Evolutionary conservation across 768 basidiomycete genomes (phyloP), one percentile per base, ranked within the genome.

Genomic region (Dentipellis sp.): DNA sequence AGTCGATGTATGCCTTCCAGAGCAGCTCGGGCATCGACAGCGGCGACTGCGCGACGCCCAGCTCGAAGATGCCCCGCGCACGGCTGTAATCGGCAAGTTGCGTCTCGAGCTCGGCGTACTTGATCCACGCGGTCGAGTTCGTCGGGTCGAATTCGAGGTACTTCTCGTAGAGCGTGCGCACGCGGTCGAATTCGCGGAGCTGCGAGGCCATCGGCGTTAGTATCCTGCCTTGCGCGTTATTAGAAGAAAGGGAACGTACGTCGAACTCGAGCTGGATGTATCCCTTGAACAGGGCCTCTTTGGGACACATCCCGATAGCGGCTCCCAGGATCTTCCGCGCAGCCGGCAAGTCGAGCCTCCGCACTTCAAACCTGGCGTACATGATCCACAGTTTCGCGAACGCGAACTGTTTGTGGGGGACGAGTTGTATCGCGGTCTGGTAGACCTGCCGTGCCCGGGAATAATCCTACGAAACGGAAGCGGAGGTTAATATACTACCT

Each of bases 1-100:
- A 97, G 69, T 97, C 95, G 71, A 97, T 91, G 69, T 92, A 97
- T 5, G 92, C 90, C 68, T 95, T 94, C 90, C 90, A 92, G 9
- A 94, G 74, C 6, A 93, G 72, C 68, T 98, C 95, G 2, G 95
- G 95, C 93, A 95, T 95, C 50, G 94, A 91, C 37, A 97, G 76
- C 14, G 87, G 81, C 0, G 81, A 73, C 65, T 97, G 94, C 7
- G 84, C 77, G 21, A 91, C 80, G 6, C 88, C 94, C 19, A 97
- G 83, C 69, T 97, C 94, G 72, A 92, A 97, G 65, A 98, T 93
- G 4, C 87, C 94, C 12, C 95, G 87, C 2, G 92, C 88, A 38
- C 94, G 92, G 21, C 82, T 75, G 67, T 87, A 84, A 69, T 97
- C 94, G 68, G 88, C 87, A 0, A 97, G 78, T 51, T 86, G 86